phyloP scores from a whole-genome alignment of 345 rosid genomes.

The Litchi chinensis region DNA sequence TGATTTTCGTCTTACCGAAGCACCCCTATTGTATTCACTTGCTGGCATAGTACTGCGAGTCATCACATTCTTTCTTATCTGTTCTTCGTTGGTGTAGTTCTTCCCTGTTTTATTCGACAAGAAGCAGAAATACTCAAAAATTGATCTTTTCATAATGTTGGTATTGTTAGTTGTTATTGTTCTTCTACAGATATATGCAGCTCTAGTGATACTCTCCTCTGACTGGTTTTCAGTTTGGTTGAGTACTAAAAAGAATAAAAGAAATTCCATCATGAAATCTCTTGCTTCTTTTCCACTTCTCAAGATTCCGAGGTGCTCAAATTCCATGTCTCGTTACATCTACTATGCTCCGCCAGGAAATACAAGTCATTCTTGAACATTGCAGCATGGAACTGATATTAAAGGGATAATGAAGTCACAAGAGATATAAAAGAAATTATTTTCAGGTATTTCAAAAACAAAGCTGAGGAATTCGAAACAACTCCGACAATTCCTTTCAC shows the following conservation, averaged over 20 bases:
- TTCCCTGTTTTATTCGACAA: constrained; percentile 17
- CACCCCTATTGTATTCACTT: constrained; percentile 6
- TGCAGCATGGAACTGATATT: too few relatives aligned
- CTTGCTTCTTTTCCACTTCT: not conserved
- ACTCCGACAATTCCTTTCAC: not conserved
- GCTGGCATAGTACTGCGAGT: constrained; percentile 19
- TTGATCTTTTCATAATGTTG: constrained; percentile 38
- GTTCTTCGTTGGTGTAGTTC: constrained; percentile 6
- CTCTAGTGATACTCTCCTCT: not conserved
- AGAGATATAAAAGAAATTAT: not conserved
- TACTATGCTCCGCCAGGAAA: too few relatives aligned
- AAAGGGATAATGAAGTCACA: not conserved
- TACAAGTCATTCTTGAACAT: too few relatives aligned
- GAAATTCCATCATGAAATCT: not conserved
- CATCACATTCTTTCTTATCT: not conserved
- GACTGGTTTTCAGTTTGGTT: constrained; percentile 10
- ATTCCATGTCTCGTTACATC: not conserved
- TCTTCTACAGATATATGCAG: constrained; percentile 30
- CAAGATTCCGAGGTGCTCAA: not conserved
- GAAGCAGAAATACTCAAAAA: not conserved
- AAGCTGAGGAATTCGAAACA: not conserved
- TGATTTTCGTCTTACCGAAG: constrained; percentile 42
- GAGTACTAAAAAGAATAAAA: not conserved
- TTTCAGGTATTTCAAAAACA: not conserved
- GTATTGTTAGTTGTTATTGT: constrained; percentile 37